Base-by-base conservation (phyloP, 202 grass and related monocot genomes). In the Schoenoplectus triqueter region DNA sequence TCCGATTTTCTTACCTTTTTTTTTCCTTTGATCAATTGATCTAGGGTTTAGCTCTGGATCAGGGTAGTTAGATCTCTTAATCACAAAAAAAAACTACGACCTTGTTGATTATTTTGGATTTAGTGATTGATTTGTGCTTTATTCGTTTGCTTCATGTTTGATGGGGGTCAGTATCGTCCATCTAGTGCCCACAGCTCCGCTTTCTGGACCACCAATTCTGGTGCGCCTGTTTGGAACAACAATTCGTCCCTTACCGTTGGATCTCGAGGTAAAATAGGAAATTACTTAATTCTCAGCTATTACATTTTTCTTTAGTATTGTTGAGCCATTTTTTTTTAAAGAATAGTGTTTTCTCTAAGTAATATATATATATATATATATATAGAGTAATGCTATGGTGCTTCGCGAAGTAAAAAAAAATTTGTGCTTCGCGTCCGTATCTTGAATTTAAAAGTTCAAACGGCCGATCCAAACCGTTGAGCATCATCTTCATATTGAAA, bases 191-290 rank as follows among this genome's bases (percentile, higher is more conserved):
- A 75, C 83, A 97, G 86, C 85, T 83, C 92, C 14, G 73, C n/a
- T 67, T 85, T 91, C 85, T 97, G 91, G 95, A 90, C 95, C 63
- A 93, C 95, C 69, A 97, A 97, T 86, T 94, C 89, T 56, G 92
- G 95, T 82, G 88, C 89, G 8, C 90, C 92, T 0, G 72, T 97
- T 63, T 97, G 91, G 95, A 97, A 94, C 88, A 97, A 94, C 89
- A 97, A 97, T 86, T 90, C 85, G 17, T 83, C 95, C 0, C 69
- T 97, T n/a, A 97, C 95, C 62, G 92, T 91, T 79, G 92, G 95
- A 17, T 47, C 75, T 10, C 82, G 92, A 94, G 95, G 92, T 97
- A 86, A 69, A 15, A 45, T 15, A 21, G 13, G 3, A 7, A n/a
- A 61, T 14, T 52, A 14, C 14, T 51, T 5, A 41, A 42, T 40